Percentiles rank a stretch among this genome's conserved stretches.
These are phyloP conservation scores for Gilbertella persicaria DNA, from an alignment of 371 early-diverging fungal species.

Conservation along the genomic window DNA sequence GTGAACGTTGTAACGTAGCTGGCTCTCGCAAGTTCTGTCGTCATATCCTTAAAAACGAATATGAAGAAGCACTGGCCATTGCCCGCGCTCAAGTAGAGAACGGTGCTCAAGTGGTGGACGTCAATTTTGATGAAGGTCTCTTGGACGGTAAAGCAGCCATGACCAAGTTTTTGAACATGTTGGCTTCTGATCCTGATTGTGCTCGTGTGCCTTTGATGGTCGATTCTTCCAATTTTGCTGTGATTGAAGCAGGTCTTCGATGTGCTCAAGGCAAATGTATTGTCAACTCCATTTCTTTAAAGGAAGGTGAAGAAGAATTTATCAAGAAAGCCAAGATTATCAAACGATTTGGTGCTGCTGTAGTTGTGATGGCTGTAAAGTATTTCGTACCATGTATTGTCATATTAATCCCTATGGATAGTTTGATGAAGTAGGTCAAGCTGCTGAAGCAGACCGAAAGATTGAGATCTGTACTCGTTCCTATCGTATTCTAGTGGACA, in stretches of 20 bases:
- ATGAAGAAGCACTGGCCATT: conserved; percentile 91
- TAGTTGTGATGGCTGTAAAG: conserved; percentile 91
- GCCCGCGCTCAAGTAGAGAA: conserved; percentile 92
- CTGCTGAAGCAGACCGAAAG: conserved; percentile 82
- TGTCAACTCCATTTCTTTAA: conserved; percentile 93
- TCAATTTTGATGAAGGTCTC: conserved; percentile 95
- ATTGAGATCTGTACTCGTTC: conserved; percentile 89
- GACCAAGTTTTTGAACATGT: conserved; percentile 87
- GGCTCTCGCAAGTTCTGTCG: conserved; percentile 92
- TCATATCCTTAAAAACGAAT: conserved; percentile 85
- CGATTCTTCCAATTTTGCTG: conserved; percentile 95
- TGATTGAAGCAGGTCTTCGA: conserved; percentile 92
- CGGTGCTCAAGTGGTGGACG: conserved; percentile 92
- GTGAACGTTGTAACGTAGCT: conserved; percentile 95
- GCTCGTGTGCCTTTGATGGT: conserved; percentile 88
- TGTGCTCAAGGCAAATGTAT: conserved; percentile 96
- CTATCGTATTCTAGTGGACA: conserved; percentile 82
- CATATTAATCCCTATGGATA: conserved; percentile 17
- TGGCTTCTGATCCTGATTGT: conserved; percentile 95
- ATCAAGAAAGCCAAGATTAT: conserved; percentile 85
- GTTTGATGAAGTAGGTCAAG: conserved; percentile 94
- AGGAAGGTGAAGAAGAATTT: conserved; percentile 93
- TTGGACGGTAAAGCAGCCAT: conserved; percentile 92
- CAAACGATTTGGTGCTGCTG: conserved; percentile 92
- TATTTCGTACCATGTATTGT: conserved; percentile 1